Base-by-base conservation (phyloP, 352 stramenopile species). In the Detonula confervacea region DNA sequence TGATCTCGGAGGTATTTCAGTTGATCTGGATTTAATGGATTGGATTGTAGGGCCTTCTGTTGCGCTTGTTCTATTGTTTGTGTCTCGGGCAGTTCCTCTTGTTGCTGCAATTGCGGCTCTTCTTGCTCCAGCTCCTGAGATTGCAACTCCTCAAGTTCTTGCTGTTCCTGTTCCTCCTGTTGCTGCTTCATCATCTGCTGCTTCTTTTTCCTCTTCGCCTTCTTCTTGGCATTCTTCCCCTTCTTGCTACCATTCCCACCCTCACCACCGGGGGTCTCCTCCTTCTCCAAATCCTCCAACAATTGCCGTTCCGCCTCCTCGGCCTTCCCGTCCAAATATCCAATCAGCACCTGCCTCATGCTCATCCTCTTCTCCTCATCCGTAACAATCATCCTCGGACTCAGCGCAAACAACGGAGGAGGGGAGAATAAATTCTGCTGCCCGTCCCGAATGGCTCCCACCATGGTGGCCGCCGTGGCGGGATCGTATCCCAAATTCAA, bases 311-410 rank as follows among this genome's bases (percentile, higher is more conserved):
- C 73, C 18, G 57, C 47, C 29, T 75, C 55, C 27, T 66, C 24
- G 4, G 64, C 64, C 37, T 12, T 62, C 24, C 37, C 51, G n/a
- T 81, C 42, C 59, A 81, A 81, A 67, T 72, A 72, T n/a, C 42
- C 24, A 25, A 67, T 72, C 44, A 80, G 27, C 6, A 57, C 30
- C 7, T 16, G 1, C 52, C 47, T 66, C 51, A 73, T 73, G 11
- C 47, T 57, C 14, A 25, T 18, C 16, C 73, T 30, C 22, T 62
- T 61, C 12, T n/a, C 16, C 14, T 65, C 42, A 16, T 73, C 54
- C 0, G 33, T 55, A 0, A 81, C 66, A 22, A 81, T 75, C 73
- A 81, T 81, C 25, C 73, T 52, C 14, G 64, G 73, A 54, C 56
- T 75, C 14, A 81, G 42, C 12, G 52, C 46, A 54, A 74, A 69